Evolutionary conservation across 2,329 filamentous ascomycete species (phyloP), one percentile per base, ranked within the genome.

Genomic region (Juglanconis juglandina): DNA sequence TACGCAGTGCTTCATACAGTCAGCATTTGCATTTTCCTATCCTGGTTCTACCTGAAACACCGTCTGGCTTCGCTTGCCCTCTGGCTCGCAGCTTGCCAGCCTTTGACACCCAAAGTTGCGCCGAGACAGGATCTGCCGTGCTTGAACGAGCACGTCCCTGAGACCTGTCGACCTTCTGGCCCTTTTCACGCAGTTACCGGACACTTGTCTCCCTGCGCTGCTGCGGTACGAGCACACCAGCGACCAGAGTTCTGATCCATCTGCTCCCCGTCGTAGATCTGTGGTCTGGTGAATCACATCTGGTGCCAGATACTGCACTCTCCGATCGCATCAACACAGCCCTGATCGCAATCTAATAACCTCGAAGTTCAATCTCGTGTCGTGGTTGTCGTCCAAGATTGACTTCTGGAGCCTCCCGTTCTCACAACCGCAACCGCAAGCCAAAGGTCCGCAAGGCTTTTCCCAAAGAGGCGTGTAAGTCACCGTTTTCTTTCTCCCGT

Each of bases 1-100:
- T 42, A 42, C 4, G n/a, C 6, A 4, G 42, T 17, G 1, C 41
- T 5, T 44, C 14, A 1, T 24, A 17, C 14, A 7, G 3, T n/a
- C n/a, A 24, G 14, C 13, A 5, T 39, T 13, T 42, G 30, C 49
- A 35, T 42, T 7, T 35, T 56, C 34, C 17, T 39, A 24, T 2
- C 50, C 54, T 58, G 53, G 58, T 42, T 63, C 51, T 61, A 63
- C 58, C 61, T 63, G 61, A 63, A 63, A 63, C 61, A 61, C 39
- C 50, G 46, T 59, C 44, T 60, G 49, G 61, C 32, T 60, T 47
- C 44, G 44, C 44, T 47, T 47, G 44, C 17, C 44, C n/a, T 47
- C 17, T 47, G 10, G n/a, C 2, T n/a, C 14, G 13, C 46, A 24
- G 24, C 17, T 7, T 48, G 24, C 24, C 8, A 3, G 9, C 50